phyloP scores from a whole-genome alignment of 2,329 filamentous ascomycete genomes.

The Leptodontidium sp. region DNA sequence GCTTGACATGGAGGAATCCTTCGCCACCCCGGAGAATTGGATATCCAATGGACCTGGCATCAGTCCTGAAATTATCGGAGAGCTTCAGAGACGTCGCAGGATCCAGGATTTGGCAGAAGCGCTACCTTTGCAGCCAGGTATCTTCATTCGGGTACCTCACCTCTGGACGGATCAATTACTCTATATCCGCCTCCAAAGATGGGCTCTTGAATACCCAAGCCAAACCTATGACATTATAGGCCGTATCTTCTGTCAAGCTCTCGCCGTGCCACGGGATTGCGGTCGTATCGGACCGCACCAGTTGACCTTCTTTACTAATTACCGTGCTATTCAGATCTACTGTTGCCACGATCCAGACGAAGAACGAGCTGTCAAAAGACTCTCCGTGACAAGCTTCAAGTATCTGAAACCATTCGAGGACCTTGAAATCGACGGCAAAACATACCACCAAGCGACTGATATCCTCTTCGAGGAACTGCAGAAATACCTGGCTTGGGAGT shows the following conservation, averaged over 20 bases:
- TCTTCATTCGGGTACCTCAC: not conserved
- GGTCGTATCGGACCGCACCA: slow-evolving; percentile 33
- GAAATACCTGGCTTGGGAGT: slow-evolving; percentile 38
- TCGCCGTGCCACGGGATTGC: slow-evolving; percentile 35
- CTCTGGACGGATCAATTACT: slow-evolving; percentile 30
- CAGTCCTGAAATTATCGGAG: slow-evolving; percentile 6
- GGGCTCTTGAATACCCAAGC: slow-evolving; percentile 4
- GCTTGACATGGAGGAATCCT: slow-evolving; percentile 8
- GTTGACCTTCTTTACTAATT: slow-evolving; percentile 45
- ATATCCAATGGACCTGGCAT: not conserved
- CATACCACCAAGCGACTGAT: slow-evolving; percentile 36
- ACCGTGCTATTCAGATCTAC: slow-evolving; percentile 42
- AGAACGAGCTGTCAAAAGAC: slow-evolving; percentile 24
- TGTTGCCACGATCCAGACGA: slow-evolving; percentile 40
- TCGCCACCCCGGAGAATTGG: slow-evolving; percentile 10
- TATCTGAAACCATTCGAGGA: slow-evolving; percentile 22
- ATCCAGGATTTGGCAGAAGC: not conserved
- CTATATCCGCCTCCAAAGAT: slow-evolving; percentile 27
- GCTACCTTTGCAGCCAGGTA: not conserved
- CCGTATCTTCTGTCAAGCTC: slow-evolving; percentile 36
- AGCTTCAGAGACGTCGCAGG: slow-evolving; percentile 12
- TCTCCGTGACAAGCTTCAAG: slow-evolving; percentile 24
- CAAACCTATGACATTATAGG: slow-evolving; percentile 32
- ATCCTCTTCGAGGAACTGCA: slow-evolving; percentile 29
- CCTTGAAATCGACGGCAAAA: slow-evolving; percentile 24